phyloP scores from a whole-genome alignment of 1,139 yeast species.

The Diutina pseudorugosa region DNA sequence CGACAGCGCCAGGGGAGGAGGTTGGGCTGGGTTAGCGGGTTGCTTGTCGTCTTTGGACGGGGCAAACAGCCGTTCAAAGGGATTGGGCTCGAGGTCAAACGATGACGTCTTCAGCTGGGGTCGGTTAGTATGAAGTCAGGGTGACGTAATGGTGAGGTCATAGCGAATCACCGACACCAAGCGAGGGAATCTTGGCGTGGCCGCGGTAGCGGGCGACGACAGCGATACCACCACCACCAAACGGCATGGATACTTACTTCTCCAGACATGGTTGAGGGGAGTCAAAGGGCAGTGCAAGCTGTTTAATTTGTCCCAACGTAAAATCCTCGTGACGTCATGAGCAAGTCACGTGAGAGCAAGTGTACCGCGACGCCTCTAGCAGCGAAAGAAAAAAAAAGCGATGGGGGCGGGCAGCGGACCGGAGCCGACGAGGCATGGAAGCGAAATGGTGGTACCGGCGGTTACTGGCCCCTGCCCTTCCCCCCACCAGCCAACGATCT shows the following conservation, averaged over 20 bases:
- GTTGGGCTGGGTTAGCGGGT: slow-evolving; percentile 6
- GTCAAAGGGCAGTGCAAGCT: neutral
- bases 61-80: slow-evolving; percentile 91
- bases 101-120: slow-evolving; percentile 26
- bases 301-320: neutral
- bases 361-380: neutral
- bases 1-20: neutral
- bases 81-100: slow-evolving; percentile 84
- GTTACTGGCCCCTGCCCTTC: too few species aligned
- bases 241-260: slow-evolving; percentile 14
- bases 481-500: too few species aligned
- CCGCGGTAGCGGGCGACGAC: neutral
- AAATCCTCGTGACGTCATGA: neutral
- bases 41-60: slow-evolving; percentile 20
- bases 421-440: too few species aligned
- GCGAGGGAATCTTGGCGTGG: neutral
- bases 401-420: too few species aligned
- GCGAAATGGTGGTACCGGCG: too few species aligned
- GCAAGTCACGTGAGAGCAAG: neutral
- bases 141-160: slow-evolving; percentile 8
- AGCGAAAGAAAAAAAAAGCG: too few species aligned
- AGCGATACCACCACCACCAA: neutral
- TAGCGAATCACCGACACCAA: slow-evolving; percentile 1
- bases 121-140: slow-evolving; percentile 12
- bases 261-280: slow-evolving; percentile 12